A percentile compares a stretch with the other conserved stretches of the same genome.
phyloP scores from a whole-genome alignment of 2,329 filamentous ascomycete genomes.

The Lecanicillium sp. region DNA sequence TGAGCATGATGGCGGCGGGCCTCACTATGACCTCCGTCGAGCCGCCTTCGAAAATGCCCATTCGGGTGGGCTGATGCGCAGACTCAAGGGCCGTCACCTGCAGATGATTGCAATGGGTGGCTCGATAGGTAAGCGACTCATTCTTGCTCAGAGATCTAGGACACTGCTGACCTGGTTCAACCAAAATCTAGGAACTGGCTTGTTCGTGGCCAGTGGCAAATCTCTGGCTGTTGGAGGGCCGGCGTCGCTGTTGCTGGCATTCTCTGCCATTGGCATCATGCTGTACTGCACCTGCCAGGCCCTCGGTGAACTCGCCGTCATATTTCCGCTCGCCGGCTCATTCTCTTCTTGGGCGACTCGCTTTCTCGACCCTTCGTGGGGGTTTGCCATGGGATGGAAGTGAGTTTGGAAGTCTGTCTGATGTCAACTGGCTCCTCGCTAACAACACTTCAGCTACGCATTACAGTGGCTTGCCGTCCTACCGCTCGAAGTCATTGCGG shows the following conservation, averaged over 20 bases:
- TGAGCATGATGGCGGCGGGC: not conserved
- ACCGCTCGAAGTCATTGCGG: conserved; percentile 80
- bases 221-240: conserved; percentile 61
- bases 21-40: conserved; percentile 7
- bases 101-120: conserved; percentile 92
- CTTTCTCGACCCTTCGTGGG: conserved; percentile 81
- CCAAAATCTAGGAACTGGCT: conserved; percentile 45
- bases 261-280: conserved; percentile 67
- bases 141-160: too few species aligned
- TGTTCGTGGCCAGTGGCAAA: conserved; percentile 69
- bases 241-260: conserved; percentile 62
- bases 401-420: conserved; percentile 20
- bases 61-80: conserved; percentile 6
- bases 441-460: conserved; percentile 52
- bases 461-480: conserved; percentile 80
- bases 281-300: conserved; percentile 80
- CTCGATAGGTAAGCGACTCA: conserved; percentile 60
- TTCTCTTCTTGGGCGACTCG: conserved; percentile 80
- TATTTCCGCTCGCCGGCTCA: conserved; percentile 76
- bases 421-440: not conserved
- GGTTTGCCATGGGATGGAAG: conserved; percentile 85
- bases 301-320: conserved; percentile 74
- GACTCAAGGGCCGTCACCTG: conserved; percentile 65
- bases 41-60: conserved; percentile 7
- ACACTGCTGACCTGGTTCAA: too few species aligned